These are phyloP conservation scores for Arthrobotrys pseudoclavata DNA, from an alignment of 2,329 filamentous ascomycete species.

Conservation along the genomic window DNA sequence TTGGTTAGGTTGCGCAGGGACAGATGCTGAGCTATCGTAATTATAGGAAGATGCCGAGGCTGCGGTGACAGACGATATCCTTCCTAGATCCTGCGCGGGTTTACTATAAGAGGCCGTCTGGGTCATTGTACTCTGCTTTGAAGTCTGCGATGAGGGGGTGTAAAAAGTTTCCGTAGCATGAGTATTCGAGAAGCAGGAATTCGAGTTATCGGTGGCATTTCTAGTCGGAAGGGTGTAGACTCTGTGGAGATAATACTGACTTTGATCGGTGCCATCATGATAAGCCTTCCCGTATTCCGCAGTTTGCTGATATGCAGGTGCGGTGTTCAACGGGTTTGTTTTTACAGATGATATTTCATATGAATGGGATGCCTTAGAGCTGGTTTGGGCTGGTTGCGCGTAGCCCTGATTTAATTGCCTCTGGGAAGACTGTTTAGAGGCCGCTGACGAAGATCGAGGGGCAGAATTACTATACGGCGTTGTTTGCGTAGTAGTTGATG, in stretches of 20 bases:
- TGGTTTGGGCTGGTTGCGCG: slow-evolving; percentile 27
- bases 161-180: slow-evolving; percentile 22
- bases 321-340: slow-evolving; percentile 1
- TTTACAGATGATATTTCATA: slow-evolving; percentile 23
- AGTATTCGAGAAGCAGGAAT: slow-evolving; percentile 25
- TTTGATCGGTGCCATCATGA: slow-evolving; percentile 42
- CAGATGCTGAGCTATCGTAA: background rate
- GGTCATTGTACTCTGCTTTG: slow-evolving; percentile 6
- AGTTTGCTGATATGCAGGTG: slow-evolving; percentile 22
- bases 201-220: slow-evolving; percentile 17
- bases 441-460: background rate
- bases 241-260: slow-evolving; percentile 33
- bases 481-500: background rate
- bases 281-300: slow-evolving; percentile 32
- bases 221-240: slow-evolving; percentile 39
- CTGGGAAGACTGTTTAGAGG: slow-evolving; percentile 6
- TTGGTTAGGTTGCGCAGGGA: background rate
- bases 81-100: background rate
- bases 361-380: slow-evolving; percentile 6
- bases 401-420: background rate
- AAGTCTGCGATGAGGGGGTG: slow-evolving; percentile 5
- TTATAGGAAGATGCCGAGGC: slow-evolving; percentile 16
- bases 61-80: background rate
- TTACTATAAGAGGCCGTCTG: slow-evolving; percentile 21
- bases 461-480: slow-evolving; percentile 14